phyloP scores from a whole-genome alignment of 2,329 filamentous ascomycete genomes.

The Colletotrichum lentis region DNA sequence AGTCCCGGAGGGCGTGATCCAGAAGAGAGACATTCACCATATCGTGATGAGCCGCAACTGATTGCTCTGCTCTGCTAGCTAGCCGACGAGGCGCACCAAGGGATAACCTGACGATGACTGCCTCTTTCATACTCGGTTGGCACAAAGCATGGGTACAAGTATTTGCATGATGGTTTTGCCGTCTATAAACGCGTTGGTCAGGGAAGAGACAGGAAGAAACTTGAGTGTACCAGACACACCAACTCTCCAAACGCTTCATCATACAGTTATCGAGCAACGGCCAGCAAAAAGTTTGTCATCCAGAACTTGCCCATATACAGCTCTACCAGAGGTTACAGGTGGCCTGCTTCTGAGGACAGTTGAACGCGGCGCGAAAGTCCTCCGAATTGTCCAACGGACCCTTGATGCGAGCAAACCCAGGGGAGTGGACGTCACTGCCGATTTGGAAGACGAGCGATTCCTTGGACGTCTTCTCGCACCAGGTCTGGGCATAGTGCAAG shows the following conservation, averaged over 20 bases:
- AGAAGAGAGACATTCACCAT: neutral
- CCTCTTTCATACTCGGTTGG: neutral
- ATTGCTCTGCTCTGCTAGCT: neutral
- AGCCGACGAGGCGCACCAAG: neutral
- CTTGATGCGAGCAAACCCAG: constrained; percentile 66
- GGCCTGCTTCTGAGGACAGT: constrained; percentile 70
- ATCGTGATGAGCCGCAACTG: neutral
- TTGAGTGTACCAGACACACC: neutral
- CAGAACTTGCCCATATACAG: neutral
- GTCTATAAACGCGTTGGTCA: neutral
- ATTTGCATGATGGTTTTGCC: neutral
- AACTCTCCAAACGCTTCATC: neutral
- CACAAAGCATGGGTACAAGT: neutral
- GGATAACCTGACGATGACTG: neutral
- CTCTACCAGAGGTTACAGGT: constrained; percentile 73
- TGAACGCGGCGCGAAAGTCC: constrained; percentile 72
- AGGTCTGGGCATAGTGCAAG: constrained; percentile 68
- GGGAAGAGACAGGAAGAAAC: neutral
- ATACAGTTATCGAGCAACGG: neutral
- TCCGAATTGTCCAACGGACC: constrained; percentile 72
- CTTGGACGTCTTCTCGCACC: constrained; percentile 71
- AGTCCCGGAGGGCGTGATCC: no score
- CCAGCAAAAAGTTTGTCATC: neutral
- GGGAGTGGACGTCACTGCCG: constrained; percentile 71
- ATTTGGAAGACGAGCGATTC: constrained; percentile 61